A percentile compares a stretch with the other conserved stretches of the same genome.
phyloP scores from a whole-genome alignment of 148 eudicot species.

The Rheum nobile region DNA sequence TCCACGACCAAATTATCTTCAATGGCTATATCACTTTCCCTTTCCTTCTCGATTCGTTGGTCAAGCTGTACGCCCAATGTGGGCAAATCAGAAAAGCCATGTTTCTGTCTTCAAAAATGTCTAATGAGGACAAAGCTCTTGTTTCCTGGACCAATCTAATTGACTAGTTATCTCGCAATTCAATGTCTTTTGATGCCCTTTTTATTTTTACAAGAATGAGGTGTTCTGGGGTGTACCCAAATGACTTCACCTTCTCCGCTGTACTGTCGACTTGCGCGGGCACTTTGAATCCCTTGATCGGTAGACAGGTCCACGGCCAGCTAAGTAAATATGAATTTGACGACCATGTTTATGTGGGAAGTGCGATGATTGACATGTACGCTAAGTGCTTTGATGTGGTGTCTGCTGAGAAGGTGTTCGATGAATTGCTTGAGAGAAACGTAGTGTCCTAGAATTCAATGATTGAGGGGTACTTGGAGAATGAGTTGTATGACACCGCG shows the following conservation, averaged over 20 bases:
- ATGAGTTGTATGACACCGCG: conserved; percentile 14
- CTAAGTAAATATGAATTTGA: conserved; percentile 31
- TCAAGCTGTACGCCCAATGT: conserved; percentile 39
- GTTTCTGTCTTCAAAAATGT: conserved; percentile 24
- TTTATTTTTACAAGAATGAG: conserved; percentile 30
- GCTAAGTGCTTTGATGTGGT: conserved; percentile 25
- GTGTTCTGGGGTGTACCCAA: conserved; percentile 25
- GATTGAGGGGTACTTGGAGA: conserved; percentile 32
- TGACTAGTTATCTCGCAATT: conserved; percentile 21
- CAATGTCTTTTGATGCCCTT: conserved; percentile 21
- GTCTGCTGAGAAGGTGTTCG: conserved; percentile 29
- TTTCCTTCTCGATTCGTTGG: conserved; percentile 31
- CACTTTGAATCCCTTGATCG: conserved; percentile 14
- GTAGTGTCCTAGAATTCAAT: conserved; percentile 30
- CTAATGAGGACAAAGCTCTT: conserved; percentile 21
- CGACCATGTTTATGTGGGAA: conserved; percentile 31
- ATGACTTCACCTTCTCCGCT: conserved; percentile 43
- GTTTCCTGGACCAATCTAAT: conserved; percentile 44
- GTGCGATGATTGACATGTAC: conserved; percentile 47
- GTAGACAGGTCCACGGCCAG: conserved; percentile 37
- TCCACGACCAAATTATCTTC: conserved; percentile 37
- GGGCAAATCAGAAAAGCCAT: conserved; percentile 21
- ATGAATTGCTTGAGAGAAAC: conserved; percentile 32
- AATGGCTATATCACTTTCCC: conserved; percentile 19
- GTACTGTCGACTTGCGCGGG: conserved; percentile 33